phyloP scores from a whole-genome alignment of 106 monocot genomes.

The Xerophyta viscosa region DNA sequence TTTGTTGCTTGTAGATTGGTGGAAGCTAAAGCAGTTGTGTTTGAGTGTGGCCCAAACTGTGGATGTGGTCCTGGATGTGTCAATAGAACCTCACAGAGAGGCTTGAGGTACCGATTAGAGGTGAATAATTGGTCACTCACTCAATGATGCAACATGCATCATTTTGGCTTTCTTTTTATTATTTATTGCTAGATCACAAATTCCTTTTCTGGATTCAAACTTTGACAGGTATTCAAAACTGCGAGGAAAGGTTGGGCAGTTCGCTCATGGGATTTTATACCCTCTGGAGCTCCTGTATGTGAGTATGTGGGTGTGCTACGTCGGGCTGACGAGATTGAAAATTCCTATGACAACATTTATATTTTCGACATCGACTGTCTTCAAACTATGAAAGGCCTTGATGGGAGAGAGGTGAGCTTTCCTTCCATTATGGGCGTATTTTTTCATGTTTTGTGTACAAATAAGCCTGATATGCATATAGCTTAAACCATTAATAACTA shows the following conservation, averaged over 20 bases:
- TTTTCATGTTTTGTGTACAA: too few relatives aligned
- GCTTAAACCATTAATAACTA: too few relatives aligned
- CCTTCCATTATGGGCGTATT: neutral
- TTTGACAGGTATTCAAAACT: slow-evolving; percentile 53
- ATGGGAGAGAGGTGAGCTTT: slow-evolving; percentile 75
- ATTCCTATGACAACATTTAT: slow-evolving; percentile 51
- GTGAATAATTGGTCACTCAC: too few relatives aligned
- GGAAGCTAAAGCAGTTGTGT: slow-evolving; percentile 79
- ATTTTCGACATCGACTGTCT: slow-evolving; percentile 93
- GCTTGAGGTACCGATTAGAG: slow-evolving; percentile 77
- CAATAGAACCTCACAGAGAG: slow-evolving; percentile 75
- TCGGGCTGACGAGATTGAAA: slow-evolving; percentile 47
- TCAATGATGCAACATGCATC: too few relatives aligned
- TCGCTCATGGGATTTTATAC: slow-evolving; percentile 87
- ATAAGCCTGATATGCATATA: too few relatives aligned
- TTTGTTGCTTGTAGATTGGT: slow-evolving; percentile 55
- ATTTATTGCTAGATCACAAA: too few relatives aligned
- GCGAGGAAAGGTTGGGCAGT: slow-evolving; percentile 89
- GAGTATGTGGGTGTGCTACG: slow-evolving; percentile 65
- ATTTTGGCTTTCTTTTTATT: too few relatives aligned
- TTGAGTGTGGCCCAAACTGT: slow-evolving; percentile 83
- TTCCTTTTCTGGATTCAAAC: too few relatives aligned
- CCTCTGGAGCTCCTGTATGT: slow-evolving; percentile 88
- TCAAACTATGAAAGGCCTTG: slow-evolving; percentile 77
- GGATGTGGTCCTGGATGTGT: slow-evolving; percentile 43